A percentile compares a stretch with the other conserved stretches of the same genome.
These are phyloP conservation scores for Trichoderma erinaceum DNA, from an alignment of 495 filamentous ascomycete genomes.

Conservation along the genomic window DNA sequence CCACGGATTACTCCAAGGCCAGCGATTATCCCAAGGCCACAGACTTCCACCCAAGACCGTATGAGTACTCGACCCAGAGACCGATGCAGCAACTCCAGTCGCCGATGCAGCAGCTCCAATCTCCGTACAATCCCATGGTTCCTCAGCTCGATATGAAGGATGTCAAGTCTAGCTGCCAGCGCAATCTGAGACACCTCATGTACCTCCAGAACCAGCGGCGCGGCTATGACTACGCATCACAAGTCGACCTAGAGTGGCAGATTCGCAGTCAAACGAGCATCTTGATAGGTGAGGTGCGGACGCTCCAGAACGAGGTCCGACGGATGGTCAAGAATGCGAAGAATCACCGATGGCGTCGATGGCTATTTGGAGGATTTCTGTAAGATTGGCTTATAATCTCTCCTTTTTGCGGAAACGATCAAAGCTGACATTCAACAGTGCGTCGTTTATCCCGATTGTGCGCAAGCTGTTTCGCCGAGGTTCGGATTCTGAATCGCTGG, in stretches of 20 bases:
- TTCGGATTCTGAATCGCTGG: conserved; percentile 23
- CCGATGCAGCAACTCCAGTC: background rate
- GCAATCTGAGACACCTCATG: conserved; percentile 1
- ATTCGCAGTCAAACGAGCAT: background rate
- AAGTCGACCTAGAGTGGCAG: conserved; percentile 4
- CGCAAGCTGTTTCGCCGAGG: conserved; percentile 35
- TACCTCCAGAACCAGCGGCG: conserved; percentile 11
- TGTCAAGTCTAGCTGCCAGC: conserved; percentile 5
- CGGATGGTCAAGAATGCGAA: conserved; percentile 29
- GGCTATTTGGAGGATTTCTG: conserved; percentile 36
- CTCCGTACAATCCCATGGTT: background rate
- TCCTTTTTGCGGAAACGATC: background rate
- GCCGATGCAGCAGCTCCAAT: conserved; percentile 11
- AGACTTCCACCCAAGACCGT: background rate
- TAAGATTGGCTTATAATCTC: conserved; percentile 22
- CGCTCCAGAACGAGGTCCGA: conserved; percentile 27
- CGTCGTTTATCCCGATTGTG: conserved; percentile 38
- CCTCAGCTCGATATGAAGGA: background rate
- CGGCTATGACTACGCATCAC: background rate
- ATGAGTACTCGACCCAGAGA: background rate
- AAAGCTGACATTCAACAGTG: conserved; percentile 22
- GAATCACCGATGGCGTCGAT: conserved; percentile 36
- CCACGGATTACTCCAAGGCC: background rate
- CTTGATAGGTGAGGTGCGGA: conserved; percentile 28
- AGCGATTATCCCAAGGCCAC: background rate